These are phyloP conservation scores for Ascosphaera apis DNA, from an alignment of 2,329 filamentous ascomycete genomes.

Conservation along the genomic window DNA sequence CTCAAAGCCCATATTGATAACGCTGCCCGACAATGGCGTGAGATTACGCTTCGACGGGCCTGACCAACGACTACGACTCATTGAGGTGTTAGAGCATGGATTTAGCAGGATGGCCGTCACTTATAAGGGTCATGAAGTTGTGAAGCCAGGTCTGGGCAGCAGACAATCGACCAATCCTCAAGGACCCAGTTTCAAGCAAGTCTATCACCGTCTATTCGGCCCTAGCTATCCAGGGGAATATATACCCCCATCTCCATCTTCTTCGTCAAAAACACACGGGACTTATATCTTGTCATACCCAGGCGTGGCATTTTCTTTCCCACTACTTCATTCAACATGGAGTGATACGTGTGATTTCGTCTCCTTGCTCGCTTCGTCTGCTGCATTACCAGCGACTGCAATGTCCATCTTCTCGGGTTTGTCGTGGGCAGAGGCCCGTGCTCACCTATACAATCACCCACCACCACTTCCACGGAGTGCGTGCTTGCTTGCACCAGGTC, in stretches of 20 bases:
- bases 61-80: slow-evolving; percentile 71
- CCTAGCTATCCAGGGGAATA: slow-evolving; percentile 91
- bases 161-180: slow-evolving; percentile 10
- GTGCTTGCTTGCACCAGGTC: background rate
- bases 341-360: slow-evolving; percentile 59
- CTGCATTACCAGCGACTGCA: slow-evolving; percentile 51
- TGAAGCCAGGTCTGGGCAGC: slow-evolving; percentile 26
- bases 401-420: slow-evolving; percentile 82
- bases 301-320: slow-evolving; percentile 81
- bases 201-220: slow-evolving; percentile 83
- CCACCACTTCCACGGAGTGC: slow-evolving; percentile 44
- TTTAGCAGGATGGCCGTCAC: slow-evolving; percentile 66
- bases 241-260: slow-evolving; percentile 40
- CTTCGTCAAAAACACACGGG: slow-evolving; percentile 32
- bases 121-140: slow-evolving; percentile 60
- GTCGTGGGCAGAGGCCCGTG: slow-evolving; percentile 70
- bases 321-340: slow-evolving; percentile 50
- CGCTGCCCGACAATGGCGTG: slow-evolving; percentile 64
- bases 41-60: slow-evolving; percentile 82
- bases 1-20: slow-evolving; percentile 48
- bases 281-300: slow-evolving; percentile 86
- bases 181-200: slow-evolving; percentile 63
- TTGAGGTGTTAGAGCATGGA: slow-evolving; percentile 53
- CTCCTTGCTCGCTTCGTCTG: slow-evolving; percentile 55
- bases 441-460: slow-evolving; percentile 50